These are phyloP conservation scores for Croton setiger DNA, from an alignment of 441 rosid species.

Conservation along the genomic window DNA sequence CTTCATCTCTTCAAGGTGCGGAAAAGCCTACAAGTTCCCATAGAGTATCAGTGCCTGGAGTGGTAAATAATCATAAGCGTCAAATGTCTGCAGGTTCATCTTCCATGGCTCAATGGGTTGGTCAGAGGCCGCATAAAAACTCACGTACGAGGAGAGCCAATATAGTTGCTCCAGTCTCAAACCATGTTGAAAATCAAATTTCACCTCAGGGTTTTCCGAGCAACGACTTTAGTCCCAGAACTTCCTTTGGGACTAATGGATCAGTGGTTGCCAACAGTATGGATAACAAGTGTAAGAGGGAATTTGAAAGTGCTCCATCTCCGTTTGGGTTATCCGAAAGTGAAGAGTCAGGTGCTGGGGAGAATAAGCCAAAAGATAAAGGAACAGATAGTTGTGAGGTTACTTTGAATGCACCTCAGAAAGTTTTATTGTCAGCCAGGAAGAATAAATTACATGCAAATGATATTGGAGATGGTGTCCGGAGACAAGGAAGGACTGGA, in stretches of 20 bases:
- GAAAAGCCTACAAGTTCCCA: conserved; percentile 45
- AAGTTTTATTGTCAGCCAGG: conserved; percentile 42
- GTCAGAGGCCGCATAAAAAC: conserved; percentile 87
- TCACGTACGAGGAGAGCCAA: conserved; percentile 84
- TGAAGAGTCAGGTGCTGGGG: conserved; percentile 90
- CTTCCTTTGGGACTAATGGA: conserved; percentile 49
- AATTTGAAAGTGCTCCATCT: conserved; percentile 65
- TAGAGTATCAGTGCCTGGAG: conserved; percentile 36
- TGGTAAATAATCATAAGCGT: conserved; percentile 47
- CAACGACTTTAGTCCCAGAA: conserved; percentile 59
- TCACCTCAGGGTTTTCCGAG: conserved; percentile 59
- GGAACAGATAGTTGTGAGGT: conserved; percentile 49
- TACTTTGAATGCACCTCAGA: conserved; percentile 39
- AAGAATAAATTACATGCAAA: conserved; percentile 55
- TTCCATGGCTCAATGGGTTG: conserved; percentile 93
- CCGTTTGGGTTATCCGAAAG: conserved; percentile 77
- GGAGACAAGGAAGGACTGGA: conserved; percentile 79
- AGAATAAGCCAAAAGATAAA: conserved; percentile 58
- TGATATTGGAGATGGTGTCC: conserved; percentile 65
- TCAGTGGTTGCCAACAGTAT: conserved; percentile 36
- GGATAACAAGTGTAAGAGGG: conserved; percentile 55
- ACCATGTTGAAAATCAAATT: conserved; percentile 51
- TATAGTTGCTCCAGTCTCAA: conserved; percentile 70
- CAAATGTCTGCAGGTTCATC: conserved; percentile 56
- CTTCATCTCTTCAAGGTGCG: conserved; percentile 64